Conservation (phyloP, 116 monocot species). For the Zostera marina region DNA sequence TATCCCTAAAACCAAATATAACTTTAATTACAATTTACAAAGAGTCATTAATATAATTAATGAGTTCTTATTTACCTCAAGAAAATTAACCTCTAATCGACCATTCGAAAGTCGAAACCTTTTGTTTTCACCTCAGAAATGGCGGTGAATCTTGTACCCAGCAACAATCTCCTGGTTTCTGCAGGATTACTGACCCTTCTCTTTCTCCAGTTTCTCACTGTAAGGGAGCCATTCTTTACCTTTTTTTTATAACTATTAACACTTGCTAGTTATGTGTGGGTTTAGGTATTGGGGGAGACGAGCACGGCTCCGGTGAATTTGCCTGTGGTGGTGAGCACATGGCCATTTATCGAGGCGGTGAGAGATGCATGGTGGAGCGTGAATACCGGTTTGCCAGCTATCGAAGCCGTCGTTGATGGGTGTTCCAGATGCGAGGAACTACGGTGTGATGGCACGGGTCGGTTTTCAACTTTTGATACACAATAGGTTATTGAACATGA, state of each 20-base stretch:
- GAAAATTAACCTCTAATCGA: too few relatives aligned
- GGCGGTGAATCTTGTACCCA: background rate
- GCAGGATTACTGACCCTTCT: background rate
- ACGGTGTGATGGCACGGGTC: slow-evolving; percentile 94
- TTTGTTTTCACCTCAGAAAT: background rate
- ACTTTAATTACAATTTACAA: too few relatives aligned
- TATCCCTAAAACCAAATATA: too few relatives aligned
- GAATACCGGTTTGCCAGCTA: slow-evolving; percentile 33
- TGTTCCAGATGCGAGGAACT: slow-evolving; percentile 93
- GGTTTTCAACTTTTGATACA: background rate
- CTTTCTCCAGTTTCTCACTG: background rate
- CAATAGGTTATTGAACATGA: too few relatives aligned
- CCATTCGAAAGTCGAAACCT: too few relatives aligned
- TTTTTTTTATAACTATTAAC: too few relatives aligned
- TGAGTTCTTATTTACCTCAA: too few relatives aligned
- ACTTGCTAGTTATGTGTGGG: background rate
- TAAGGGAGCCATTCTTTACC: background rate
- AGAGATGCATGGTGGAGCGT: slow-evolving; percentile 53
- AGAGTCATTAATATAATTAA: too few relatives aligned
- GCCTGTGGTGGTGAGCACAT: slow-evolving; percentile 83
- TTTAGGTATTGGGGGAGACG: slow-evolving; percentile 8
- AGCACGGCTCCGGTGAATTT: slow-evolving; percentile 3
- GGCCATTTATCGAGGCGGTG: slow-evolving; percentile 81
- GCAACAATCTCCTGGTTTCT: background rate
- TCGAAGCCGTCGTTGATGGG: slow-evolving; percentile 77